phyloP scores from a whole-genome alignment of 371 early-diverging fungal genomes.

The Mucor piriformis region DNA sequence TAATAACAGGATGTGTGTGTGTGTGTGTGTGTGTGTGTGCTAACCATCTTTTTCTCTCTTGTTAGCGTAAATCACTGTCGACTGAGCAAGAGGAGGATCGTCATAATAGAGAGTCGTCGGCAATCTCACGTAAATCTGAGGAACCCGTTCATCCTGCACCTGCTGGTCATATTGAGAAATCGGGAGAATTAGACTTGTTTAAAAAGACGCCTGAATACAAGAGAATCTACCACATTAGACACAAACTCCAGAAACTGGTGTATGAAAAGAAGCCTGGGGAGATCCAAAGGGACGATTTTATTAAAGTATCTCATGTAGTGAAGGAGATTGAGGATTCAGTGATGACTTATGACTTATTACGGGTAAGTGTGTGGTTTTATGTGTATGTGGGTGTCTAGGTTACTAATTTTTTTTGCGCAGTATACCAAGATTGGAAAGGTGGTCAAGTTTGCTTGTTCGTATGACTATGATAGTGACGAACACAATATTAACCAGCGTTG shows the following conservation, averaged over 20 bases:
- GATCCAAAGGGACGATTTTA: conserved; percentile 30
- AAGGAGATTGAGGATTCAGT: conserved; percentile 34
- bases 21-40: too few species aligned
- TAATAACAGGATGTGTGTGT: too few species aligned
- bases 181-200: conserved; percentile 7
- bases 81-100: conserved; percentile 18
- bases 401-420: too few species aligned
- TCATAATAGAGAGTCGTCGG: conserved; percentile 9
- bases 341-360: conserved; percentile 34
- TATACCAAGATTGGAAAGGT: conserved; percentile 50
- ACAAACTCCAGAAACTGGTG: conserved; percentile 39
- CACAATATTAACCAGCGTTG: conserved; percentile 34
- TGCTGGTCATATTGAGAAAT: neutral
- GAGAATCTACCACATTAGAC: conserved; percentile 32
- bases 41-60: neutral
- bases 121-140: conserved; percentile 14
- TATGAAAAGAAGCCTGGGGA: conserved; percentile 42
- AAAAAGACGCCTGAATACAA: conserved; percentile 36
- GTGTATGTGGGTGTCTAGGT: too few species aligned
- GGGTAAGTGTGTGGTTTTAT: too few species aligned
- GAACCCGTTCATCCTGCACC: conserved; percentile 1
- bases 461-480: conserved; percentile 31
- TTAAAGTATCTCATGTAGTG: conserved; percentile 29
- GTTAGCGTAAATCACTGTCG: conserved; percentile 24
- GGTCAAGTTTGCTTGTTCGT: conserved; percentile 32